Conservation (phyloP, 2,329 filamentous ascomycete genomes). For the Coleophoma eucalyptorum region DNA sequence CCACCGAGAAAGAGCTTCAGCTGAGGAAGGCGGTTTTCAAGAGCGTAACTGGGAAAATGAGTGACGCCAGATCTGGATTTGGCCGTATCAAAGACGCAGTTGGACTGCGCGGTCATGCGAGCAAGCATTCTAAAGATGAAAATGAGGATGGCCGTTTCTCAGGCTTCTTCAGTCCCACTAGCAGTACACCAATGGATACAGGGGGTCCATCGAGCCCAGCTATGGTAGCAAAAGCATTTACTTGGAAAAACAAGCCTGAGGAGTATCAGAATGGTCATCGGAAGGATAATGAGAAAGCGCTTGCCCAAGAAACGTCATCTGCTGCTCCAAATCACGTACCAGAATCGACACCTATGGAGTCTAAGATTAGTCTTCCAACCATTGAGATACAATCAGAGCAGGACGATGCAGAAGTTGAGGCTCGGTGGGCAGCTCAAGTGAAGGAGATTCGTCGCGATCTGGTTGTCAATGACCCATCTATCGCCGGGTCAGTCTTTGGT, state of each 20-base stretch:
- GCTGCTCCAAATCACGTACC: conserved; percentile 2
- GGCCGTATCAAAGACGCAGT: conserved; percentile 85
- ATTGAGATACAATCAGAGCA: conserved; percentile 9
- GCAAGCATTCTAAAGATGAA: conserved; percentile 53
- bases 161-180: conserved; percentile 19
- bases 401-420: conserved; percentile 16
- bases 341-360: conserved; percentile 7
- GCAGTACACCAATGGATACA: conserved; percentile 10
- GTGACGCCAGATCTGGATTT: conserved; percentile 77
- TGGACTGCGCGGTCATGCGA: conserved; percentile 49
- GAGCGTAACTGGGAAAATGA: conserved; percentile 73
- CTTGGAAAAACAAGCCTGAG: conserved; percentile 61
- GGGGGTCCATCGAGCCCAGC: conserved; percentile 16
- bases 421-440: conserved; percentile 28
- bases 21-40: conserved; percentile 68
- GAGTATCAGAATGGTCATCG: conserved; percentile 42
- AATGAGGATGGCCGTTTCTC: conserved; percentile 13
- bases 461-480: conserved; percentile 44
- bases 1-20: conserved; percentile 51
- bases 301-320: conserved; percentile 4
- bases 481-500: conserved; percentile 54
- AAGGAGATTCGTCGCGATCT: conserved; percentile 40
- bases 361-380: conserved; percentile 3
- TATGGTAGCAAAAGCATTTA: conserved; percentile 48
- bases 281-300: conserved; percentile 12